phyloP scores from a whole-genome alignment of 257 asterid species.

The Agastache rugosa region DNA sequence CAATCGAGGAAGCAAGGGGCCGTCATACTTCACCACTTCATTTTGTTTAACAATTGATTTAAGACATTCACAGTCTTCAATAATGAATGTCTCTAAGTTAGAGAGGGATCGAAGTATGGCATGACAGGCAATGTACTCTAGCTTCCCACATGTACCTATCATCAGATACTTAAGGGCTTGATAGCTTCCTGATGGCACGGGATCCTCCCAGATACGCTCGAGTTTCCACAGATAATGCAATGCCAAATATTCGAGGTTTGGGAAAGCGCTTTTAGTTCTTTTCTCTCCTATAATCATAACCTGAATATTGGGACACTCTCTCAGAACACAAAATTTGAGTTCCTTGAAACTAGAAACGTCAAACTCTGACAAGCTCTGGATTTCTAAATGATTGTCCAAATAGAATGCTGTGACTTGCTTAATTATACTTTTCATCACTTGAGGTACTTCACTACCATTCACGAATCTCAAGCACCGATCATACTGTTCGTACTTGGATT shows the following conservation, averaged over 20 bases:
- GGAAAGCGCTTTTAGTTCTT: conserved; percentile 2
- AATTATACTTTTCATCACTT: not conserved
- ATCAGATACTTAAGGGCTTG: conserved; percentile 14
- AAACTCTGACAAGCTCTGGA: conserved; percentile 30
- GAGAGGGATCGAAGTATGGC: conserved; percentile 8
- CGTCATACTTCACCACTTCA: not conserved
- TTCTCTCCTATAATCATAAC: not conserved
- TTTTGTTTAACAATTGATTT: conserved; percentile 6
- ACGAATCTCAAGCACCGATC: conserved; percentile 28
- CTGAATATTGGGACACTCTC: conserved; percentile 41
- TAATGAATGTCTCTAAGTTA: conserved; percentile 32
- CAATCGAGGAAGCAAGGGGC: conserved; percentile 21
- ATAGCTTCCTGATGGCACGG: conserved; percentile 24
- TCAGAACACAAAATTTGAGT: conserved; percentile 30
- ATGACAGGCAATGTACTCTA: not conserved
- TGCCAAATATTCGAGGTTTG: conserved; percentile 35
- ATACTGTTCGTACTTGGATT: not conserved
- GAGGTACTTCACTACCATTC: conserved; percentile 1
- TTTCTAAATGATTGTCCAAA: conserved; percentile 21
- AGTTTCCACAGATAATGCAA: conserved; percentile 34
- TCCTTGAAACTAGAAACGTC: conserved; percentile 21
- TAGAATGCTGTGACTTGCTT: conserved; percentile 7
- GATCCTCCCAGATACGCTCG: conserved; percentile 22
- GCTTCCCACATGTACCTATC: conserved; percentile 18
- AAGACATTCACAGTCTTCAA: conserved; percentile 35